A percentile compares a stretch with the other conserved stretches of the same genome.
phyloP scores from a whole-genome alignment of 345 rosid species.

The Triadica sebifera region DNA sequence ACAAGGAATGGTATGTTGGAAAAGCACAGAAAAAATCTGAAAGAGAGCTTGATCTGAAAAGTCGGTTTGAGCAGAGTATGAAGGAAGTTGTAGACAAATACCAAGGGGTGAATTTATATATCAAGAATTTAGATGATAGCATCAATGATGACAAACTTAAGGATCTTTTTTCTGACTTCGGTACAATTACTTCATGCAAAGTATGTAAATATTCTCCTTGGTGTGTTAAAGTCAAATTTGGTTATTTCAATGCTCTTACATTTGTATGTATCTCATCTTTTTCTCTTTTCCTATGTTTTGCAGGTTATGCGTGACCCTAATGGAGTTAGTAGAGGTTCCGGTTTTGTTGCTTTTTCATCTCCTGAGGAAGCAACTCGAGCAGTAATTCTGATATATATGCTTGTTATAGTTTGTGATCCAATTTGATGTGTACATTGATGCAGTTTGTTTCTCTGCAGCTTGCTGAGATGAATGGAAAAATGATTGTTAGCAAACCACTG shows the following conservation, averaged over 20 bases:
- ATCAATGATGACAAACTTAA: conserved; percentile 27
- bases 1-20: no score
- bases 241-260: not conserved
- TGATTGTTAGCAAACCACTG: conserved; percentile 28
- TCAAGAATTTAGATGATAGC: conserved; percentile 29
- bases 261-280: no score
- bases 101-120: conserved; percentile 23
- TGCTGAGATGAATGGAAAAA: conserved; percentile 31
- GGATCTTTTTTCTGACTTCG: conserved; percentile 26
- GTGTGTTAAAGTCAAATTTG: not conserved
- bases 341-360: conserved; percentile 29
- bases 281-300: not conserved
- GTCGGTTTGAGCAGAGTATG: conserved; percentile 22
- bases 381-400: conserved; percentile 11
- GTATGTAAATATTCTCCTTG: not conserved
- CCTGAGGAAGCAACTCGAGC: conserved; percentile 29
- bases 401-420: not conserved
- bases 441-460: conserved; percentile 6
- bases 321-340: conserved; percentile 30
- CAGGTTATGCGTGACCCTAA: conserved; percentile 28
- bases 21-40: no score
- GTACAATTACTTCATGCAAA: conserved; percentile 30
- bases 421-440: not conserved
- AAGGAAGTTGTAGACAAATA: conserved; percentile 20
- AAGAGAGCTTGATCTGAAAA: conserved; percentile 24